Base-by-base conservation (phyloP, 805 yeast species). In the Candida rishiriensis region DNA sequence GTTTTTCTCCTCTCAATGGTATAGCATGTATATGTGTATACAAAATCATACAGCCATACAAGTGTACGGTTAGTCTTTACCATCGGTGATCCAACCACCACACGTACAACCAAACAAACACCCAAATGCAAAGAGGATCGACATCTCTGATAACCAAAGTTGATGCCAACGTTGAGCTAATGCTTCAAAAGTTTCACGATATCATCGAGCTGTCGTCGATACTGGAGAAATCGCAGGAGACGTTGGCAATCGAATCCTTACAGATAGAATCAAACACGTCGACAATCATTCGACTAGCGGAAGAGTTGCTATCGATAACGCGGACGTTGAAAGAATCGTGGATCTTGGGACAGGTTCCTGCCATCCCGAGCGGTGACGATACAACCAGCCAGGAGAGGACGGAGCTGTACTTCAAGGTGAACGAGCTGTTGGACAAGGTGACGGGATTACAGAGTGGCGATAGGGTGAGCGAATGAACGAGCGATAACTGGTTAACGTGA, bases 221-320 rank as follows among this genome's bases (percentile, higher is more conserved):
- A 1, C 50, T 57, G 18, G 64, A 62, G 10, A 65, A 64, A 36
- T 53, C 68, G 2, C 57, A 61, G 31, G 69, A 63, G 38, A 57
- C 64, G 1, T 62, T 63, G 31, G 74, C 81, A 0, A 73, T 76
- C n/a, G 83, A 78, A 49, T 70, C 78, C 30, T 61, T 79, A 15
- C 78, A 78, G 14, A 74, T 79, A 21, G 82, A 78, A 51, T 67
- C 77, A 16, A 75, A 76, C 50, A 71, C 81, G 0, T 63, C 74
- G 42, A 67, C 72, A 1, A 76, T 78, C 3, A 69, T 78, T 10
- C 61, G 81, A 42, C 61, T 77, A 13, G 71, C 79, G 35, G 80
- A 78, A 49, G 83, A 79, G 44, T 60, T 79, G 33, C 57, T 79
- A 12, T 56, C 70, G 1, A 66, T 78, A 2, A 74, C 81, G 1